A percentile compares a stretch with the other conserved stretches of the same genome.
Evolutionary conservation across 345 rosid genomes (phyloP).

Genomic region (Aquilaria malaccensis): DNA sequence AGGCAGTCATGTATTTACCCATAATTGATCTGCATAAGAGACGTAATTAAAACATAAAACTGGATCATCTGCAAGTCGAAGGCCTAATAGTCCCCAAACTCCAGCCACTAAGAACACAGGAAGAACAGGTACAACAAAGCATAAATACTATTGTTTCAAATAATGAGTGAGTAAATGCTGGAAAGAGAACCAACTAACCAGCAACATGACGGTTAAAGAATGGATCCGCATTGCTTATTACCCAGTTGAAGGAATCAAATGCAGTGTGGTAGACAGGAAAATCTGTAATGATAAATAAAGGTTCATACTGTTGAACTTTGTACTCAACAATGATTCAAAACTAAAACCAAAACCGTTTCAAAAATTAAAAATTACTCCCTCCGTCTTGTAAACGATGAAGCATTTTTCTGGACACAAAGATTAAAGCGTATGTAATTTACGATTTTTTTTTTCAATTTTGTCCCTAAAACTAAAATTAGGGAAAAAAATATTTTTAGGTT

Average conservation of each 20-base stretch:
- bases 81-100: constrained; percentile 84
- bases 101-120: constrained; percentile 57
- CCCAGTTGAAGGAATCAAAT: constrained; percentile 81
- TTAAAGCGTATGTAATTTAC: too few species aligned
- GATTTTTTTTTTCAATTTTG: too few species aligned
- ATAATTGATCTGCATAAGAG: constrained; percentile 59
- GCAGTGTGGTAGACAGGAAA: constrained; percentile 95
- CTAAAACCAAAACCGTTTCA: too few species aligned
- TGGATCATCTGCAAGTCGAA: constrained; percentile 72
- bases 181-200: constrained; percentile 37
- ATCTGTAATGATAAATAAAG: constrained; percentile 34
- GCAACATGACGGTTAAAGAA: constrained; percentile 83
- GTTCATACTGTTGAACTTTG: too few species aligned
- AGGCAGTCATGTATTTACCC: constrained; percentile 27
- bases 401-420: too few species aligned
- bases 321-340: too few species aligned
- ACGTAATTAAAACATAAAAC: constrained; percentile 66
- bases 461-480: too few species aligned
- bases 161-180: not conserved
- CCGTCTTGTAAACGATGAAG: too few species aligned
- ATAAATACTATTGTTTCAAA: constrained; percentile 1
- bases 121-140: not conserved
- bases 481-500: too few species aligned
- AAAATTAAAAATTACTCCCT: too few species aligned
- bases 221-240: constrained; percentile 67